phyloP scores from a whole-genome alignment of 352 stramenopile genomes.

The Blastocystis sp. region DNA sequence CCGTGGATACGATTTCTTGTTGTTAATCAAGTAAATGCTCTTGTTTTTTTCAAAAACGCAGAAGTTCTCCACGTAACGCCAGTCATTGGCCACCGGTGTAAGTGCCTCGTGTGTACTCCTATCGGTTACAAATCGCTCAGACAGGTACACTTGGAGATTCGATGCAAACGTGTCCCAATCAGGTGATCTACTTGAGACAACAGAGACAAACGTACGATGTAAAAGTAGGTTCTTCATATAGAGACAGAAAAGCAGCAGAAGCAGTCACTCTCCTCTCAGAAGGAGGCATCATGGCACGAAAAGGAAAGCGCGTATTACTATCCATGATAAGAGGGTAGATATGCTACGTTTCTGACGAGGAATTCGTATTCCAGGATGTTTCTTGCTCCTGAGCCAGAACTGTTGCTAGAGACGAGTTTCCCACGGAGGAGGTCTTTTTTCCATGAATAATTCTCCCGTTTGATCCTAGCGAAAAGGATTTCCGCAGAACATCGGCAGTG shows the following conservation, averaged over 20 bases:
- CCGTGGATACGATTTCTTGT: neutral
- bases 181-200: neutral
- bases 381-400: too few relatives aligned
- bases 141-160: neutral
- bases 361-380: too few relatives aligned
- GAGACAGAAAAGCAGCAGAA: neutral
- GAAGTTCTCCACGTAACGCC: constrained; percentile 50
- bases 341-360: too few relatives aligned
- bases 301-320: neutral
- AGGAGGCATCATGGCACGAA: neutral
- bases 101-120: neutral
- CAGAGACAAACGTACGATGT: neutral
- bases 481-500: neutral
- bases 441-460: neutral
- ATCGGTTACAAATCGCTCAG: neutral
- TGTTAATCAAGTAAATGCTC: constrained; percentile 44
- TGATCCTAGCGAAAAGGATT: neutral
- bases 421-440: neutral
- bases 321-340: neutral
- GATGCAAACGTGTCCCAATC: neutral
- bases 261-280: neutral
- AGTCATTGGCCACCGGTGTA: neutral
- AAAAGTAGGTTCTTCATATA: neutral
- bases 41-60: constrained; percentile 48
- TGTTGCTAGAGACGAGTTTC: too few relatives aligned